Evolutionary conservation across 2,329 filamentous ascomycete genomes (phyloP).

Genomic region (Dichotomopilus funicola): DNA sequence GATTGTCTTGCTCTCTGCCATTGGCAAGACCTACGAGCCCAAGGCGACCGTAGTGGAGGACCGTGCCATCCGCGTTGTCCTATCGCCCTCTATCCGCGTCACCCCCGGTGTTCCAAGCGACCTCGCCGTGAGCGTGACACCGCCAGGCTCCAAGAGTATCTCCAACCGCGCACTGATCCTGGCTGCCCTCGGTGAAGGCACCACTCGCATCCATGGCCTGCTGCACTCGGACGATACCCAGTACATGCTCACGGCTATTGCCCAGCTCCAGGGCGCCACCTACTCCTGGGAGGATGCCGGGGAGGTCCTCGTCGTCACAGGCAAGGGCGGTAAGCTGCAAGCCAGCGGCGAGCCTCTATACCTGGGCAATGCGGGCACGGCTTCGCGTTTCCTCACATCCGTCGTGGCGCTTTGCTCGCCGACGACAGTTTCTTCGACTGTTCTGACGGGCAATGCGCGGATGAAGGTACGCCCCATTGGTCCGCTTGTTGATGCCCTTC

Average conservation of each 20-base stretch:
- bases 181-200: conserved; percentile 79
- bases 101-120: conserved; percentile 61
- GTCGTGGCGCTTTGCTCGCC: conserved; percentile 78
- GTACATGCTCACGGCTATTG: conserved; percentile 92
- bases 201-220: conserved; percentile 83
- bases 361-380: conserved; percentile 92
- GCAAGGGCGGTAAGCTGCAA: conserved; percentile 78
- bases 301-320: conserved; percentile 81
- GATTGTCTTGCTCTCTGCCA: conserved; percentile 83
- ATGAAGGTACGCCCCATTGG: conserved; percentile 97
- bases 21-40: conserved; percentile 80
- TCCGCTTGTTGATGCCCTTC: conserved; percentile 82
- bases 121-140: conserved; percentile 68
- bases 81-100: conserved; percentile 73
- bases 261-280: conserved; percentile 73
- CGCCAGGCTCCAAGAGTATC: conserved; percentile 94
- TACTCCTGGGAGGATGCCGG: conserved; percentile 94
- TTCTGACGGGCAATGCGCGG: conserved; percentile 86
- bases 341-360: conserved; percentile 76
- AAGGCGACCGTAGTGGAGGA: conserved; percentile 88
- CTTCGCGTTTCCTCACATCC: conserved; percentile 89
- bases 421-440: conserved; percentile 56
- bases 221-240: conserved; percentile 96
- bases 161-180: conserved; percentile 94
- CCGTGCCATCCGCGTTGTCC: conserved; percentile 69